phyloP scores from a whole-genome alignment of 2,329 filamentous ascomycete species.

The Hypoxylon sp. region DNA sequence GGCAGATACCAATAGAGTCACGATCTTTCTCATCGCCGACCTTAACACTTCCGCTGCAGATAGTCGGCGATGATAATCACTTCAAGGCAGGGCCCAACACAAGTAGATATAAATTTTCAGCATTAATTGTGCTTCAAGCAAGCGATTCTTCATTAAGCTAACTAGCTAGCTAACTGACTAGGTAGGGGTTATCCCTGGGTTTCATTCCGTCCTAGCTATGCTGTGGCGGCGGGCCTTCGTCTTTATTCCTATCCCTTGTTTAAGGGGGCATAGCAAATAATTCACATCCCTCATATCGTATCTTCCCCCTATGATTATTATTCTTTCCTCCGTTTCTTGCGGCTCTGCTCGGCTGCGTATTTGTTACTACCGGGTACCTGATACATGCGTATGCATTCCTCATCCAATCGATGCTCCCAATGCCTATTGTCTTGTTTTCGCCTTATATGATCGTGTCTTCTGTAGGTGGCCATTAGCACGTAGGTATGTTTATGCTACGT shows the following conservation, averaged over 20 bases:
- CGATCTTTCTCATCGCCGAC: neutral
- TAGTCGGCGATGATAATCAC: neutral
- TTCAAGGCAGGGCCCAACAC: neutral
- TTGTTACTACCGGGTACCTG: neutral
- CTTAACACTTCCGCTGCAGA: neutral
- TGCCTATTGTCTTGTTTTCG: neutral
- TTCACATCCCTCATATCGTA: slow-evolving; percentile 6
- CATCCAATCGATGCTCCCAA: slow-evolving; percentile 9
- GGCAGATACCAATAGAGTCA: neutral
- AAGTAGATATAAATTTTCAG: neutral
- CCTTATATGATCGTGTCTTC: neutral
- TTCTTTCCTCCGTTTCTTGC: neutral
- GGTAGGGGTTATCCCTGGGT: neutral
- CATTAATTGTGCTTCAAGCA: neutral
- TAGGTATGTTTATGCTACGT: neutral
- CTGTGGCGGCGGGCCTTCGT: slow-evolving; percentile 9
- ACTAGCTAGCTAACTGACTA: neutral
- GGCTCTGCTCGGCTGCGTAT: neutral
- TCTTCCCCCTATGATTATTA: neutral
- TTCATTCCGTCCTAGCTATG: slow-evolving; percentile 12
- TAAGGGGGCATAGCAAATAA: slow-evolving; percentile 4
- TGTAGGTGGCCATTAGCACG: neutral
- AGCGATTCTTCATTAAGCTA: slow-evolving; percentile 2
- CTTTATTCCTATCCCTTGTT: slow-evolving; percentile 6
- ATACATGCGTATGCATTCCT: slow-evolving; percentile 1